Evolutionary conservation across 2,329 filamentous ascomycete species (phyloP).

Genomic region (Eurotiales sp.): DNA sequence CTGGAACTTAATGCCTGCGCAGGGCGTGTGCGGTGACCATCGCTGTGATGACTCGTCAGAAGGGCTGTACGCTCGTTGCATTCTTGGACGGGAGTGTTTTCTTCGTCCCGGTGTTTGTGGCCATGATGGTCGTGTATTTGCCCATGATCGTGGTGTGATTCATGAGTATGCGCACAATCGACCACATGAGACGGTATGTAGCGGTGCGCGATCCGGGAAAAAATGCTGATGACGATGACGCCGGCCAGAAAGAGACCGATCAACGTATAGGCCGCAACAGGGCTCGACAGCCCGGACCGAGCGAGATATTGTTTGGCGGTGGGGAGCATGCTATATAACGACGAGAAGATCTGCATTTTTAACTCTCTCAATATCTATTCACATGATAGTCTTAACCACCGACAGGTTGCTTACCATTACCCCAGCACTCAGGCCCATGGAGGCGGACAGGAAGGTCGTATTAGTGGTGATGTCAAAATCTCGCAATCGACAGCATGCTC

Average conservation of each 20-base stretch:
- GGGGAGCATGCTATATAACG: conserved; percentile 89
- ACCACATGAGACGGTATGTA: conserved; percentile 49
- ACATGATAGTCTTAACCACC: no score
- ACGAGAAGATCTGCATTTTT: conserved; percentile 91
- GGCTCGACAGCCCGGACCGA: conserved; percentile 63
- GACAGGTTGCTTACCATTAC: conserved; percentile 95
- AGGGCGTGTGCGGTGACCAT: conserved; percentile 16
- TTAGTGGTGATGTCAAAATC: conserved; percentile 86
- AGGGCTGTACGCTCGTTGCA: conserved; percentile 31
- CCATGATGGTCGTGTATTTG: conserved; percentile 21
- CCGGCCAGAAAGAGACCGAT: conserved; percentile 48
- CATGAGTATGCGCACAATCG: conserved; percentile 47
- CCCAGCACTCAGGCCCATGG: conserved; percentile 87
- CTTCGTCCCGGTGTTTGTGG: conserved; percentile 22
- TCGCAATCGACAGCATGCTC: conserved; percentile 63
- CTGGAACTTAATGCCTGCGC: conserved; percentile 13
- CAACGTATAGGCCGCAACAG: conserved; percentile 54
- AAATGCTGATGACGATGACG: conserved; percentile 43
- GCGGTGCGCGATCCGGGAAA: conserved; percentile 44
- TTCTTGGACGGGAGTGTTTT: conserved; percentile 2
- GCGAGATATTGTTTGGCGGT: conserved; percentile 75
- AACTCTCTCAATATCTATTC: no score
- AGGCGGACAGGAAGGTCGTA: conserved; percentile 72
- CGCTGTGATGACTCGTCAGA: conserved; percentile 21
- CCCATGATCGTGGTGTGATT: conserved; percentile 31